Percentiles rank a stretch among this genome's conserved stretches.
Evolutionary conservation across 257 asterid species (phyloP).

Genomic region (Jacaranda mimosifolia): DNA sequence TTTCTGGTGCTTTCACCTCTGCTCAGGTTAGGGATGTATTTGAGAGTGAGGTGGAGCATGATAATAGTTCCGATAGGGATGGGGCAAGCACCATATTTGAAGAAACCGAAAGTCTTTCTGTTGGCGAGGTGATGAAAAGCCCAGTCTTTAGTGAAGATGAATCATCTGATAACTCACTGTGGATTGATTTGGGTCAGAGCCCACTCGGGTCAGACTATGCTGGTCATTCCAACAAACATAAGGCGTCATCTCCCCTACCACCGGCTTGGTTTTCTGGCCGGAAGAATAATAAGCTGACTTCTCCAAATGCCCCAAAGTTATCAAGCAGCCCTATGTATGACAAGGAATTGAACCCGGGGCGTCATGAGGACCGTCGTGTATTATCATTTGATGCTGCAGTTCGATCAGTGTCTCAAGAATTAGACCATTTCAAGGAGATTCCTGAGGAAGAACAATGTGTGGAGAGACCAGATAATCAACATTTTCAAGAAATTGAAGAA

Average conservation of each 20-base stretch:
- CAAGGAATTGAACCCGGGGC: slow-evolving; percentile 53
- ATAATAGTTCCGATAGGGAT: slow-evolving; percentile 81
- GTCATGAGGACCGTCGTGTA: slow-evolving; percentile 47
- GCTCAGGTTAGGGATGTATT: slow-evolving; percentile 93
- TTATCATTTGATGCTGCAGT: slow-evolving; percentile 87
- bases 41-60: slow-evolving; percentile 84
- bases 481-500: slow-evolving; percentile 74
- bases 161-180: slow-evolving; percentile 84
- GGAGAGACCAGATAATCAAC: slow-evolving; percentile 41
- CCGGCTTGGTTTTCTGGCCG: slow-evolving; percentile 82
- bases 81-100: slow-evolving; percentile 89
- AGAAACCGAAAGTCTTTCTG: slow-evolving; percentile 80
- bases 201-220: slow-evolving; percentile 73
- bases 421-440: slow-evolving; percentile 61
- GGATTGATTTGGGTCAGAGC: slow-evolving; percentile 92
- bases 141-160: slow-evolving; percentile 93
- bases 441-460: slow-evolving; percentile 59
- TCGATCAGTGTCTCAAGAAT: slow-evolving; percentile 73
- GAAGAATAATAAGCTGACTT: slow-evolving; percentile 60
- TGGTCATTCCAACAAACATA: slow-evolving; percentile 58
- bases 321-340: slow-evolving; percentile 63
- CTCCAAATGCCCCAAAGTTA: slow-evolving; percentile 62
- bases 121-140: slow-evolving; percentile 90
- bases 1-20: slow-evolving; percentile 95
- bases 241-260: slow-evolving; percentile 69